Conservation (phyloP, 2,329 filamentous ascomycete genomes). For the Botrytis cinerea region DNA sequence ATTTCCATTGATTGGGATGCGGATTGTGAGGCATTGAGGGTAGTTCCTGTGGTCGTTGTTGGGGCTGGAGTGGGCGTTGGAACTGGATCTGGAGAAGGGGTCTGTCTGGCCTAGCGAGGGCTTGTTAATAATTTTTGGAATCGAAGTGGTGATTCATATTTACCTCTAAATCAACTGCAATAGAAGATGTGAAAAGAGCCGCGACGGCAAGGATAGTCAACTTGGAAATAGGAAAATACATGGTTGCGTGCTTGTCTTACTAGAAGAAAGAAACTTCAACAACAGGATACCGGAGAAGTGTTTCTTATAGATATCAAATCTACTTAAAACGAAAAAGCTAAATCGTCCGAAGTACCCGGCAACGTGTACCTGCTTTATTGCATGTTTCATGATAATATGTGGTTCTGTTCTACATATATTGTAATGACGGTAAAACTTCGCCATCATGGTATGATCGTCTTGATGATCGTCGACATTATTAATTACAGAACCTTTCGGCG, state of each 20-base stretch:
- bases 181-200: not conserved
- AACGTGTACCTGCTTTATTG: slow-evolving; percentile 1
- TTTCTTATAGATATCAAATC: slow-evolving; percentile 3
- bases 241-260: not conserved
- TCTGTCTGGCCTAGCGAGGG: not conserved
- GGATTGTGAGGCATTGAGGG: slow-evolving; percentile 1
- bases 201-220: not conserved
- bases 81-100: not conserved
- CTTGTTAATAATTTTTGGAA: not conserved
- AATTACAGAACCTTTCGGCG: not conserved
- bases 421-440: not conserved
- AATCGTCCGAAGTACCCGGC: not conserved
- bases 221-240: not conserved
- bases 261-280: not conserved
- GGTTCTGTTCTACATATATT: slow-evolving; percentile 7
- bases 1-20: not conserved
- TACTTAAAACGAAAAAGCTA: not conserved
- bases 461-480: not conserved
- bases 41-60: not conserved
- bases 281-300: not conserved
- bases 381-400: slow-evolving; percentile 12
- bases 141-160: not conserved
- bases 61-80: not conserved
- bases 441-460: not conserved
- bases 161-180: not conserved